Conservation (phyloP, 2,329 filamentous ascomycete genomes). For the Pleurostoma richardsiae region DNA sequence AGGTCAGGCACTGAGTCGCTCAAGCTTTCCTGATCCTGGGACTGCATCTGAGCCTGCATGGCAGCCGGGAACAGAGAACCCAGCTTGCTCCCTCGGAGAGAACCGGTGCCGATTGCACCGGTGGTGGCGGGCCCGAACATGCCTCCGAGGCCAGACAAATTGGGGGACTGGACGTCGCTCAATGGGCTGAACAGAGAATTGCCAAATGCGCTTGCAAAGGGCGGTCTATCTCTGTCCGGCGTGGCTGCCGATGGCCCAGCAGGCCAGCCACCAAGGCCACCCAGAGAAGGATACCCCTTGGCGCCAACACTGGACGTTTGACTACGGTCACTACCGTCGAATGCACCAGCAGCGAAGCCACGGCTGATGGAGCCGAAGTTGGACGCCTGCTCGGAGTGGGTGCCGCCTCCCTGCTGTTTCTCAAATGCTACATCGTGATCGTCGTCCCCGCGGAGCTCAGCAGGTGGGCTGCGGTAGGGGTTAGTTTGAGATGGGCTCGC, state of each 20-base stretch:
- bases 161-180: slow-evolving; percentile 73
- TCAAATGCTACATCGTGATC: slow-evolving; percentile 46
- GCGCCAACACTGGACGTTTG: slow-evolving; percentile 86
- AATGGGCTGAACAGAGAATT: slow-evolving; percentile 75
- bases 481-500: slow-evolving; percentile 95
- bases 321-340: slow-evolving; percentile 80
- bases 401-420: slow-evolving; percentile 38
- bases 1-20: slow-evolving; percentile 55
- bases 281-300: slow-evolving; percentile 63
- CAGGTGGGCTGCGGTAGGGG: slow-evolving; percentile 86
- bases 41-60: slow-evolving; percentile 89
- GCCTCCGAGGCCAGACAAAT: slow-evolving; percentile 60
- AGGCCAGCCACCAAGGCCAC: slow-evolving; percentile 58
- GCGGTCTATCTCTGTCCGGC: slow-evolving; percentile 59
- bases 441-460: slow-evolving; percentile 53
- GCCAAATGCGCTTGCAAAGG: slow-evolving; percentile 60
- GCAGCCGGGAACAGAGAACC: slow-evolving; percentile 81
- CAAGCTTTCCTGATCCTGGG: slow-evolving; percentile 58
- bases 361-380: slow-evolving; percentile 51
- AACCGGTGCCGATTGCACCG: slow-evolving; percentile 52
- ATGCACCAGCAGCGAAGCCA: slow-evolving; percentile 43
- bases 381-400: slow-evolving; percentile 31
- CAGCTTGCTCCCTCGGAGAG: slow-evolving; percentile 75
- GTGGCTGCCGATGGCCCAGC: slow-evolving; percentile 56
- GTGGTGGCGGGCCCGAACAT: slow-evolving; percentile 63